phyloP scores from a whole-genome alignment of 345 rosid species.

The Eucalyptus victrix region DNA sequence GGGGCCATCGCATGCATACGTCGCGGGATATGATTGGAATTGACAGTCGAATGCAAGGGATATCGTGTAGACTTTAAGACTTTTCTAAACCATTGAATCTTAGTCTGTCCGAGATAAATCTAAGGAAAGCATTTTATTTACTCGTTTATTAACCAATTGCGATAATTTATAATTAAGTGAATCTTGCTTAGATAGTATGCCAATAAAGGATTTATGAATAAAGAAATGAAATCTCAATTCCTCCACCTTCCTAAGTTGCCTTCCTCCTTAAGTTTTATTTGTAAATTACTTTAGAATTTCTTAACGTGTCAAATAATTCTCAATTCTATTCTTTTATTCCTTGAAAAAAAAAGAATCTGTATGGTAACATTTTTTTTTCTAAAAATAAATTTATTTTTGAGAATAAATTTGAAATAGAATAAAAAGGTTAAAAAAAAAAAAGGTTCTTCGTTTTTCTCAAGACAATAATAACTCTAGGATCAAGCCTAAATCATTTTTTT shows the following conservation, averaged over 20 bases:
- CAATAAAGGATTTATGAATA: not conserved
- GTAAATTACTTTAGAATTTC: accelerated
- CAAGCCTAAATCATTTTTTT: too few species aligned
- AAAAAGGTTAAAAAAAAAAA: too few species aligned
- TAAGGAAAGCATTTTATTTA: not conserved
- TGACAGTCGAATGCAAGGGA: not conserved
- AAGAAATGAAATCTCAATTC: not conserved
- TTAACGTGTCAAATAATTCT: accelerated
- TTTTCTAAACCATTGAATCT: not conserved
- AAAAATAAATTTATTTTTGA: too few species aligned
- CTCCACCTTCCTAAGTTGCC: not conserved
- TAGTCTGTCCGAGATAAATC: not conserved
- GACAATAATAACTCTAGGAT: too few species aligned
- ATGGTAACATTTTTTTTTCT: accelerated
- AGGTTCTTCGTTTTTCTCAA: too few species aligned
- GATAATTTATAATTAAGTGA: not conserved
- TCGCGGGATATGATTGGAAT: not conserved
- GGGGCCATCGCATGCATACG: not conserved
- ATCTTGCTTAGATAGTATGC: not conserved
- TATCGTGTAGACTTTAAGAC: accelerated
- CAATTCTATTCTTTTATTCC: accelerated
- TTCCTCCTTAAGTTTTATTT: not conserved
- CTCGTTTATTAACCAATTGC: not conserved
- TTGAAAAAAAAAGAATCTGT: accelerated
- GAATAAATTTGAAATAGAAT: too few species aligned